Evolutionary conservation across 345 rosid species (phyloP), one percentile per base, ranked within the genome.

Genomic region (Odontarrhena argentea): DNA sequence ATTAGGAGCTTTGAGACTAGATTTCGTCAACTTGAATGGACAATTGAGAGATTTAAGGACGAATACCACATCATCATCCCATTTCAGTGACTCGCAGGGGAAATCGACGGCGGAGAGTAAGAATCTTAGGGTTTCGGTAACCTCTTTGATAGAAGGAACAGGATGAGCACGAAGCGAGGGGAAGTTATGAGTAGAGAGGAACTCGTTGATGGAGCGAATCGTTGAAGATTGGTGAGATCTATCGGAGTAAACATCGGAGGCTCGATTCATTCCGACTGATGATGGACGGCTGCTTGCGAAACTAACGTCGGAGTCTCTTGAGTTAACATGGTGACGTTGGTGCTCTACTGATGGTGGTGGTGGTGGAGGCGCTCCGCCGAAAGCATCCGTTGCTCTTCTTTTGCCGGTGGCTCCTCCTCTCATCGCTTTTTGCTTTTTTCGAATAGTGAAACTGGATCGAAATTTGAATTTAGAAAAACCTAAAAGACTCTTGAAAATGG

Each of bases 281-380:
- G 98, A 93, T 0, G 96, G 98, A 3, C 89, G 96, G 72, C 95
- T 85, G 72, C 98, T 90, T 9, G 92, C 87, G 49, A 86, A 86
- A 57, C 96, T 90, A 14, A 86, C 92, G 74, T 90, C 98, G 66
- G 98, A 93, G 68, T 90, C 96, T n/a, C 98, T 84, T 2, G 87
- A 77, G 40, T 57, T 76, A 2, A 12, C 10, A 9, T 22, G 53
- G 12, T 53, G 73, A 35, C 79, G 76, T 11, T 75, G 67, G 3
- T 64, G 69, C 42, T 75, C 79, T 7, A 57, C 59, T 0, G 70
- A 55, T 10, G 77, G 77, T 36, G 75, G 47, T 8, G 65, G 70
- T n/a, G 53, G 79, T 0, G 70, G 70, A 0, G 66, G 76, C 0
- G 48, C 61, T 58, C 67, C 66, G 42, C 70, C 45, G 69, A 58